Base-by-base conservation (phyloP, 176 grass and related monocot species). In the Canna indica region DNA sequence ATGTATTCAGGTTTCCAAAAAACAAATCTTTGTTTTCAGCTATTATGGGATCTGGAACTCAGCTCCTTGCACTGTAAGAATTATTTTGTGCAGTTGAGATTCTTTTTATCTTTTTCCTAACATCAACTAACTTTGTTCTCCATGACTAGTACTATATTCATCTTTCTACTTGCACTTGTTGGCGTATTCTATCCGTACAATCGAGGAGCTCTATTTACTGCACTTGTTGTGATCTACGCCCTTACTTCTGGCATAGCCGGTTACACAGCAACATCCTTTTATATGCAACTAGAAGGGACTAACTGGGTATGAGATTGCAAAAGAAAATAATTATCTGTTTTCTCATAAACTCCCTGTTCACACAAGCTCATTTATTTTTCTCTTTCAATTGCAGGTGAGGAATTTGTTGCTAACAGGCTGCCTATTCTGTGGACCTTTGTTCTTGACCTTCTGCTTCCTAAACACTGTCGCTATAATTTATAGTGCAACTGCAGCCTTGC, bases 111-210 rank as follows among this genome's bases (percentile, higher is more conserved):
- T 79, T 84, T 0, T 22, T 72, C n/a, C 53, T 61, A 26, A 22
- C 4, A 76, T 70, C 11, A 33, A 69, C 80, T 81, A 53, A 70
- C 60, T 64, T 15, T 38, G 29, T 75, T 73, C 13, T 17, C 74
- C 45, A 1, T 81, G 68, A 39, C 62, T 69, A 96, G 92, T 77
- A 78, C 85, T 6, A 87, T 91, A 70, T 91, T 91, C 77, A 96
- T 96, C 70, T 96, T 96, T 71, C 68, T 91, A 70, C 92, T 96
- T 0, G 92, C 92, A 50, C 75, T 96, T 50, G 79, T 96, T 76
- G 88, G 92, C 11, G 85, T 96, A 16, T 96, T 96, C 59, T 96
- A 96, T 72, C 92, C 92, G 28, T 91, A 96, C 79, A 96, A 96
- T 54, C 83, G 88, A 59, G 92, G 92, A 48, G 85, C 92, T 59